A percentile compares a stretch with the other conserved stretches of the same genome.
Evolutionary conservation across 176 grass and related monocot genomes (phyloP).

Genomic region (Guadua angustifolia): DNA sequence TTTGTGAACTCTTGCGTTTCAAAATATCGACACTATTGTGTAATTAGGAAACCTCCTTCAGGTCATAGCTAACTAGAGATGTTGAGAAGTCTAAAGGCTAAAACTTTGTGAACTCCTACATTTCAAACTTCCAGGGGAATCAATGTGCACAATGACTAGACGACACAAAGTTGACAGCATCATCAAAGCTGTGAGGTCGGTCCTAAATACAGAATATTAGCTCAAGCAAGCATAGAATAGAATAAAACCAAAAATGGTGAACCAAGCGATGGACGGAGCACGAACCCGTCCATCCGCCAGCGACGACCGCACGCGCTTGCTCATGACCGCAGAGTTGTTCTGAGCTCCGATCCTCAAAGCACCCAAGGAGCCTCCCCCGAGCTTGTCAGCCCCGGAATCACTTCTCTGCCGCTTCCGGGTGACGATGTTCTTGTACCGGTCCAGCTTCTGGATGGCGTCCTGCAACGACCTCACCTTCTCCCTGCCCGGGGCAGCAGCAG

Average conservation of each 20-base stretch:
- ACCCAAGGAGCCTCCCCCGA: constrained; percentile 38
- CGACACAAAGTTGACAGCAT: not conserved
- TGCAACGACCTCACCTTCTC: constrained; percentile 62
- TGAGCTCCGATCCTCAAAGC: constrained; percentile 55
- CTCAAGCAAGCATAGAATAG: not conserved
- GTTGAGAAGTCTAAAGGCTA: not conserved
- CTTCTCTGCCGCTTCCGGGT: constrained; percentile 69
- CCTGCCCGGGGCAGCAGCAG: constrained; percentile 38
- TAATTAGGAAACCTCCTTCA: not conserved
- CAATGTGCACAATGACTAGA: not conserved
- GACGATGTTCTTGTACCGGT: constrained; percentile 64
- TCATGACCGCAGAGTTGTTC: constrained; percentile 58
- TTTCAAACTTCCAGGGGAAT: not conserved
- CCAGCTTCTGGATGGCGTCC: constrained; percentile 63
- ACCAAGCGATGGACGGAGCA: not conserved
- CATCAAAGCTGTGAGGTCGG: not conserved
- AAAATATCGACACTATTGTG: not conserved
- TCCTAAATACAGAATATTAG: not conserved
- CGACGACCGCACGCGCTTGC: constrained; percentile 77
- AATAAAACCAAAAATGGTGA: not conserved
- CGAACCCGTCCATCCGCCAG: constrained; percentile 54
- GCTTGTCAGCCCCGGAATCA: constrained; percentile 46
- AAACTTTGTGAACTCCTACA: not conserved
- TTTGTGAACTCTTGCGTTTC: not conserved
- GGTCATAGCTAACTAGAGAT: not conserved